Percentiles rank a stretch among this genome's conserved stretches.
Conservation (phyloP, 768 basidiomycete genomes). For the Tulasnella sp. region DNA sequence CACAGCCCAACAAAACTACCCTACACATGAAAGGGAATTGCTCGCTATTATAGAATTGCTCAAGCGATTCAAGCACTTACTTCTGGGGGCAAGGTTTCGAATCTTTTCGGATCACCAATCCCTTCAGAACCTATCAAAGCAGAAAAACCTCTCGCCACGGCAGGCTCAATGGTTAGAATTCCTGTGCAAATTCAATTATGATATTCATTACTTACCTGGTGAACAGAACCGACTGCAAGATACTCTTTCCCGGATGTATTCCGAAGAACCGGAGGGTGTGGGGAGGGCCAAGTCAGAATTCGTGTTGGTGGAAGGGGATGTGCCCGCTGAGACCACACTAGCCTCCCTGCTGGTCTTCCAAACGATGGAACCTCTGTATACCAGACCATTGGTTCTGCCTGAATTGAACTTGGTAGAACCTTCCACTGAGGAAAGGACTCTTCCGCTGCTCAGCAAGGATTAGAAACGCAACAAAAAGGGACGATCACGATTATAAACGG, state of each 20-base stretch:
- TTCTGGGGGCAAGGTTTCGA: constrained; percentile 25
- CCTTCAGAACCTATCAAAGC: constrained; percentile 31
- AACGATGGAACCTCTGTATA: too few species aligned
- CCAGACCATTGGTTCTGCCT: too few species aligned
- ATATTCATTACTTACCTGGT: constrained; percentile 35
- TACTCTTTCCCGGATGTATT: constrained; percentile 38
- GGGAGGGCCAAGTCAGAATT: too few species aligned
- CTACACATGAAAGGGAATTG: constrained; percentile 36
- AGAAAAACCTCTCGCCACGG: constrained; percentile 31
- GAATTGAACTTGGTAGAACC: too few species aligned
- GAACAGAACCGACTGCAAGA: constrained; percentile 37
- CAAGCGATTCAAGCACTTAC: constrained; percentile 27
- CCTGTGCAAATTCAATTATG: constrained; percentile 34
- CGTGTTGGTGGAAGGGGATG: too few species aligned
- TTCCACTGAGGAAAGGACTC: too few species aligned
- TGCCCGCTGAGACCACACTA: too few species aligned
- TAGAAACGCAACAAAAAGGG: too few species aligned
- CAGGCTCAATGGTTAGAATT: constrained; percentile 38
- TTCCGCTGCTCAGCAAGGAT: too few species aligned
- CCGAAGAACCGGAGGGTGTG: too few species aligned
- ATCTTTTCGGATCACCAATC: constrained; percentile 37
- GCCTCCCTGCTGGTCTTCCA: too few species aligned
- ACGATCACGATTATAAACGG: too few species aligned
- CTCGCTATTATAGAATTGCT: constrained; percentile 33
- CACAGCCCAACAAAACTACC: constrained; percentile 30